Conservation (phyloP, 2,329 filamentous ascomycete species). For the Alternaria arbusti region DNA sequence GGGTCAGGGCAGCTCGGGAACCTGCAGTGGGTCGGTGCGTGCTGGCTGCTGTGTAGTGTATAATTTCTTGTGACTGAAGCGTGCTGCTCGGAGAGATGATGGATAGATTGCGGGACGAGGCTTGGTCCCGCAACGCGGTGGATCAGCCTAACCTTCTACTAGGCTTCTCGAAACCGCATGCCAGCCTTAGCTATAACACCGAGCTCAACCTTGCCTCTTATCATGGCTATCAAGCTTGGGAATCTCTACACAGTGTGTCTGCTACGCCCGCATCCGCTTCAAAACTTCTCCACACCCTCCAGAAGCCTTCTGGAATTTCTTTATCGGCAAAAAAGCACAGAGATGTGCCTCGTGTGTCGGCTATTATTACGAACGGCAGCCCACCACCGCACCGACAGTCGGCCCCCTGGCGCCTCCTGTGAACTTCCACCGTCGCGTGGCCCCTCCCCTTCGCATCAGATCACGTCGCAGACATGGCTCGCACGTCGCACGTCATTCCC, state of each 20-base stretch:
- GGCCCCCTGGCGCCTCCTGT: conserved; percentile 7
- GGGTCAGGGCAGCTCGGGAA: not conserved
- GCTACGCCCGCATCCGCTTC: not conserved
- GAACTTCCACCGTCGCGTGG: conserved; percentile 11
- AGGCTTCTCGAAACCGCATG: conserved; percentile 19
- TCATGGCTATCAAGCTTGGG: not conserved
- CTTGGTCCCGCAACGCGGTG: conserved; percentile 21
- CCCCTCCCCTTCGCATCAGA: conserved; percentile 16
- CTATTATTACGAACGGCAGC: conserved; percentile 2
- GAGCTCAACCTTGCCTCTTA: not conserved
- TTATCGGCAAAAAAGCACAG: conserved; percentile 6
- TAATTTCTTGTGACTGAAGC: conserved; percentile 8
- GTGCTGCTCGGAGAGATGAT: conserved; percentile 19
- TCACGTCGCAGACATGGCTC: conserved; percentile 16
- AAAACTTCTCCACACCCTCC: not conserved
- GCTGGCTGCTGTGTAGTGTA: not conserved
- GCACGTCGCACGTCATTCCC: conserved; percentile 16
- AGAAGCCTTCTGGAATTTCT: not conserved
- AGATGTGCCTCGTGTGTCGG: conserved; percentile 1
- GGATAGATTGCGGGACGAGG: conserved; percentile 18
- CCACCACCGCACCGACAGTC: conserved; percentile 1
- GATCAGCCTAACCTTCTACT: conserved; percentile 13
- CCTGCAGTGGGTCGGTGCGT: conserved; percentile 2
- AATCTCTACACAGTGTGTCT: not conserved
- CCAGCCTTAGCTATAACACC: not conserved